These are phyloP conservation scores for Colletotrichum karsti DNA, from an alignment of 2,329 filamentous ascomycete genomes.

Conservation along the genomic window DNA sequence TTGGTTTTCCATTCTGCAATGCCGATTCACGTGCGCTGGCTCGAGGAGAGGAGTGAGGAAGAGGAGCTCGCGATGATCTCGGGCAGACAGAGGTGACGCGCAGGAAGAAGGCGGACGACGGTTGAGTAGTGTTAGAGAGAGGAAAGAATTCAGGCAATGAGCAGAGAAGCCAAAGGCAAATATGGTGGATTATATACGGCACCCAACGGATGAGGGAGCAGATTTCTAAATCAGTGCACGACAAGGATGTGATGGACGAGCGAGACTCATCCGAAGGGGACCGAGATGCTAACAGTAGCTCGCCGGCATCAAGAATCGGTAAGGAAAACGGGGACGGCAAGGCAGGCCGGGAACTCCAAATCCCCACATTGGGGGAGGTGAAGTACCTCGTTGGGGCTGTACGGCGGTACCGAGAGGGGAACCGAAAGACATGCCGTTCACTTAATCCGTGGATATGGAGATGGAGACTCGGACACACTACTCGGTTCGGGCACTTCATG, in stretches of 20 bases:
- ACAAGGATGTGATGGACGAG: neutral
- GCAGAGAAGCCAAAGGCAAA: neutral
- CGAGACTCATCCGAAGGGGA: slow-evolving; percentile 9
- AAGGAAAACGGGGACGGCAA: slow-evolving; percentile 21
- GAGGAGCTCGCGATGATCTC: neutral
- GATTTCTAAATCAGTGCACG: neutral
- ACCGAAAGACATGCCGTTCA: neutral
- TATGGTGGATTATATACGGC: slow-evolving; percentile 5
- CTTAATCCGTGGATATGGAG: neutral
- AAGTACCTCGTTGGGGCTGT: neutral
- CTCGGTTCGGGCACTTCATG: neutral
- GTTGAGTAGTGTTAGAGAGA: neutral
- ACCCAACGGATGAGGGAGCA: neutral
- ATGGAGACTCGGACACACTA: neutral
- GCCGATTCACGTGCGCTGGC: neutral
- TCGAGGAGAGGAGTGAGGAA: neutral
- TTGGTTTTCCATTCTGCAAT: slow-evolving; percentile 17
- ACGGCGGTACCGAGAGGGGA: too few species aligned
- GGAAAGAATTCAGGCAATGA: neutral
- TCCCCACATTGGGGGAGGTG: neutral
- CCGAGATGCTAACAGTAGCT: slow-evolving; percentile 2
- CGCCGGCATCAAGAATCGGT: slow-evolving; percentile 21
- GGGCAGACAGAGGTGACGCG: neutral
- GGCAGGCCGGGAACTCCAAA: slow-evolving; percentile 23
- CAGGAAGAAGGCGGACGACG: neutral